Conservation (phyloP, 2,329 filamentous ascomycete genomes). For the Tolypocladium pustulatum region DNA sequence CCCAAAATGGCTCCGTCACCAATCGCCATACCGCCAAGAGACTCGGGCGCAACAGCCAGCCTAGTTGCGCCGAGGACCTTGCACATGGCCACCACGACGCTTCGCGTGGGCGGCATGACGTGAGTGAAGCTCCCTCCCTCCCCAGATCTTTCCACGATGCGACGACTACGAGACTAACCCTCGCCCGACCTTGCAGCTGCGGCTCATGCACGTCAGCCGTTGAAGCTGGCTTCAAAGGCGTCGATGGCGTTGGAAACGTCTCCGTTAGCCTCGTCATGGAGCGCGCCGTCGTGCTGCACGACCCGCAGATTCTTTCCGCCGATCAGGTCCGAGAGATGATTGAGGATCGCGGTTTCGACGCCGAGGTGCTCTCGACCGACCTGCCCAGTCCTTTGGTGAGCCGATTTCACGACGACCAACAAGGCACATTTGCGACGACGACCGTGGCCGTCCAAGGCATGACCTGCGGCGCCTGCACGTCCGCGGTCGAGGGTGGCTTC, state of each 20-base stretch:
- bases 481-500: conserved; percentile 73
- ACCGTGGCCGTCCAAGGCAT: conserved; percentile 76
- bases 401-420: conserved; percentile 22
- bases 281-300: conserved; percentile 86
- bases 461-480: conserved; percentile 86
- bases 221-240: conserved; percentile 76
- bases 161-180: conserved; percentile 18
- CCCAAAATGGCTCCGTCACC: conserved; percentile 38
- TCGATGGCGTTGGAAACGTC: conserved; percentile 73
- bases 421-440: conserved; percentile 47
- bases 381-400: conserved; percentile 44
- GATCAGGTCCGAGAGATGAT: conserved; percentile 76
- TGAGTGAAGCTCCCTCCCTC: conserved; percentile 26
- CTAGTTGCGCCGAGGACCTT: conserved; percentile 25
- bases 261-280: conserved; percentile 94
- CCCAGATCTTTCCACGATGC: background rate
- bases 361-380: conserved; percentile 76
- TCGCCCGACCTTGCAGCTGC: conserved; percentile 50
- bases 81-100: conserved; percentile 79
- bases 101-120: conserved; percentile 84
- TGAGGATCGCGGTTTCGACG: conserved; percentile 87
- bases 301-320: conserved; percentile 62
- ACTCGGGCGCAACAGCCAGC: conserved; percentile 13
- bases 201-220: conserved; percentile 94
- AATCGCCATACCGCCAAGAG: conserved; percentile 35